Conservation (phyloP, 306 rosid genomes). For the Benincasa hispida region DNA sequence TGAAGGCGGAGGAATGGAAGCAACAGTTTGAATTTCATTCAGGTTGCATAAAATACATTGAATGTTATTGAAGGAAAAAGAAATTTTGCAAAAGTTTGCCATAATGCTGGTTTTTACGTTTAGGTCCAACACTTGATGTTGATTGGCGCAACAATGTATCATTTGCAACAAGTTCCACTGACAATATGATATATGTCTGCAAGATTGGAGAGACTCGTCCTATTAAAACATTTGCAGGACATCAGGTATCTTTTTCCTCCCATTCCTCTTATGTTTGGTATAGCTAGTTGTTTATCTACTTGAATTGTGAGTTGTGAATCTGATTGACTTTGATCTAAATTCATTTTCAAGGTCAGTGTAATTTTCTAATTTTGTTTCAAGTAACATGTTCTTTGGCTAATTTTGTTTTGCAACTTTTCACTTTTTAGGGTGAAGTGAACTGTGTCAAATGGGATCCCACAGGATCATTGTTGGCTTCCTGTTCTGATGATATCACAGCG, state of each 20-base stretch:
- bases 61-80: not conserved
- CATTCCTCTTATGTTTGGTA: not conserved
- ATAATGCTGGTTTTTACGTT: conserved; percentile 3
- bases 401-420: conserved; percentile 18
- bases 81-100: not conserved
- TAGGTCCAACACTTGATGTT: conserved; percentile 93
- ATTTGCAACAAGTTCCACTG: conserved; percentile 90
- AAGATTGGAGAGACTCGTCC: conserved; percentile 80
- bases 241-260: conserved; percentile 45
- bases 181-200: conserved; percentile 77
- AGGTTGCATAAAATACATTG: conserved; percentile 32
- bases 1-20: conserved; percentile 73
- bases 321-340: not conserved
- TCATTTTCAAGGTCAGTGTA: not conserved
- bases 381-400: not conserved
- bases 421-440: conserved; percentile 83
- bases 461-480: conserved; percentile 79
- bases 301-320: not conserved
- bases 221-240: conserved; percentile 69
- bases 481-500: conserved; percentile 88
- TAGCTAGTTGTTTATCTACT: not conserved
- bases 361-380: not conserved
- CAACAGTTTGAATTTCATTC: conserved; percentile 90
- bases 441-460: conserved; percentile 99
- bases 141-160: conserved; percentile 90